phyloP scores from a whole-genome alignment of 176 grass and related monocot species.

The Poa pratensis region DNA sequence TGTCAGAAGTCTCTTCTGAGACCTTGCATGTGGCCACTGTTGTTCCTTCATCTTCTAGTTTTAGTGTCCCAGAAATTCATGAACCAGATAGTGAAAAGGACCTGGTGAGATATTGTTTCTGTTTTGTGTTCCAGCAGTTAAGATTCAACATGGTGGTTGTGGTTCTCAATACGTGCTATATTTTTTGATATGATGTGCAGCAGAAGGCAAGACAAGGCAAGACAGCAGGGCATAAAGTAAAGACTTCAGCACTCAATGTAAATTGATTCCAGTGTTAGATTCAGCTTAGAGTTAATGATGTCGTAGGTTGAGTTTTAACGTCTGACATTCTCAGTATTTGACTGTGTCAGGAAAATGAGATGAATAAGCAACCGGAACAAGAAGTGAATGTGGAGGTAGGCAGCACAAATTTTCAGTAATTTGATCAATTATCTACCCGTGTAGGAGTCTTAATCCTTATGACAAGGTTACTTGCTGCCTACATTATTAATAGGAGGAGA shows the following conservation, averaged over 20 bases:
- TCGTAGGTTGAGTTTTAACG: conserved; percentile 15
- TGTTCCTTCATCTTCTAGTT: conserved; percentile 29
- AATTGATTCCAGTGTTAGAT: neutral
- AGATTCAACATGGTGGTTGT: neutral
- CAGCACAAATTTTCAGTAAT: conserved; percentile 15
- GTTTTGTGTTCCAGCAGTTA: conserved; percentile 5
- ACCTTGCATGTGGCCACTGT: conserved; percentile 6
- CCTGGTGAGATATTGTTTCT: conserved; percentile 28
- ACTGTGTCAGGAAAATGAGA: conserved; percentile 39
- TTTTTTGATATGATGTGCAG: conserved; percentile 33
- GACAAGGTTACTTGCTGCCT: conserved; percentile 13
- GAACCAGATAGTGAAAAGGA: conserved; percentile 27
- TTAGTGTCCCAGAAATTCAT: conserved; percentile 22
- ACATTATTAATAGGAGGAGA: conserved; percentile 41
- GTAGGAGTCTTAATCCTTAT: conserved; percentile 2
- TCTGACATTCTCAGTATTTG: conserved; percentile 18
- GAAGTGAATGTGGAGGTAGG: conserved; percentile 48
- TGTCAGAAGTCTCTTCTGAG: neutral
- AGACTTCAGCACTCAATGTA: conserved; percentile 41
- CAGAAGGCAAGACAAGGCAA: conserved; percentile 26
- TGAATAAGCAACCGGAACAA: neutral
- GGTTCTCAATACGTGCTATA: conserved; percentile 12
- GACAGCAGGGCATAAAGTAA: neutral
- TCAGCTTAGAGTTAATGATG: conserved; percentile 22
- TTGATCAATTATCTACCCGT: neutral